phyloP scores from a whole-genome alignment of 1,139 yeast genomes.

The Candida frijolesensis region DNA sequence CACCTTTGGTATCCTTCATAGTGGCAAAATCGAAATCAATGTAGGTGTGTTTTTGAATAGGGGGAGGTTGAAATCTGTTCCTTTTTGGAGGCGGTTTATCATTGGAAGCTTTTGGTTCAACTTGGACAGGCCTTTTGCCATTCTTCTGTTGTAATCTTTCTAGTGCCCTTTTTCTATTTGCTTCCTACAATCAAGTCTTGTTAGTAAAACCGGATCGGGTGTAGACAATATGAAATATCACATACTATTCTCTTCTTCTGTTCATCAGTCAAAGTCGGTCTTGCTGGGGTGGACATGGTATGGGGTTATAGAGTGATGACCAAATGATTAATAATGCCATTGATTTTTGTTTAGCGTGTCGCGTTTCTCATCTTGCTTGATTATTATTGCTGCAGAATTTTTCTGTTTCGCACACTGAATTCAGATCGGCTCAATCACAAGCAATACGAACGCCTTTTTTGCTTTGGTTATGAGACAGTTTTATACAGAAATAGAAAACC shows the following conservation, averaged over 20 bases:
- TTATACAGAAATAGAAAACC: too few relatives aligned
- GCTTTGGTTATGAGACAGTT: not conserved
- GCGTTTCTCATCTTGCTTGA: too few relatives aligned
- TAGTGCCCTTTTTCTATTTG: slow-evolving; percentile 57
- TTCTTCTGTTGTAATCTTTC: slow-evolving; percentile 19
- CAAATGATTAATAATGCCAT: not conserved
- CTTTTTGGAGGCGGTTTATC: not conserved
- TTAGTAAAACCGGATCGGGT: slow-evolving; percentile 16
- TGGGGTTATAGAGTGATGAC: not conserved
- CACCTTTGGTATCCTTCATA: slow-evolving; percentile 87
- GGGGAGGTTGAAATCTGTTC: slow-evolving; percentile 34
- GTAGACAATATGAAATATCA: not conserved
- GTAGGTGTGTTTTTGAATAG: slow-evolving; percentile 64
- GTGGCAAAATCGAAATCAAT: slow-evolving; percentile 92
- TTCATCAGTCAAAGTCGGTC: slow-evolving; percentile 23
- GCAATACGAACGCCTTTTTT: not conserved
- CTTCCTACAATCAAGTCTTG: slow-evolving; percentile 39
- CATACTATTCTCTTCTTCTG: slow-evolving; percentile 25
- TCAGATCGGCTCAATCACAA: too few relatives aligned
- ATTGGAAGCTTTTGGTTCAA: slow-evolving; percentile 11
- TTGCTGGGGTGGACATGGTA: slow-evolving; percentile 15
- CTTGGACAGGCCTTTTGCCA: slow-evolving; percentile 11
- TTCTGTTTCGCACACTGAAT: too few relatives aligned
- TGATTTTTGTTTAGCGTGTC: not conserved
- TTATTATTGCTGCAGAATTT: too few relatives aligned